Evolutionary conservation across 2,329 filamentous ascomycete genomes (phyloP).

Genomic region (Cladophialophora chaetospira): DNA sequence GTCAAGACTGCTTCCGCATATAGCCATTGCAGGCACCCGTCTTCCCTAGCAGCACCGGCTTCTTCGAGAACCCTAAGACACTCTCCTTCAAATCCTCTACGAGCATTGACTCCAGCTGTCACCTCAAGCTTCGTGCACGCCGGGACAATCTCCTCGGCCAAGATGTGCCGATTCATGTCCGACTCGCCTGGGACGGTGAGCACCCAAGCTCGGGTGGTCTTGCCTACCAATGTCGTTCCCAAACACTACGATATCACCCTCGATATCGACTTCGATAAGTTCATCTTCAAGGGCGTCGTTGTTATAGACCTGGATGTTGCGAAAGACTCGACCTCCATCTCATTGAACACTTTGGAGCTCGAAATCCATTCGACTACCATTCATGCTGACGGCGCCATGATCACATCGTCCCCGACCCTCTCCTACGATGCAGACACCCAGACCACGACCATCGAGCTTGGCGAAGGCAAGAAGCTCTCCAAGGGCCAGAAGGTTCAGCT

Average conservation of each 20-base stretch:
- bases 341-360: constrained; percentile 84
- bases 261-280: constrained; percentile 85
- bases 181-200: constrained; percentile 29
- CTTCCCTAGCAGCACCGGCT: neutral
- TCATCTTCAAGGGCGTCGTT: constrained; percentile 83
- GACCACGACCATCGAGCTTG: constrained; percentile 76
- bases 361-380: constrained; percentile 76
- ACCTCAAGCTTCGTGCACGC: neutral
- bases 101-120: neutral
- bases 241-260: constrained; percentile 87
- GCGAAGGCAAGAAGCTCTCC: constrained; percentile 71
- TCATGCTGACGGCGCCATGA: constrained; percentile 58
- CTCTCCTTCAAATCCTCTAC: neutral
- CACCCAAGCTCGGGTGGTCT: constrained; percentile 65
- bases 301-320: constrained; percentile 83
- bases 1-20: constrained; percentile 1
- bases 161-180: constrained; percentile 33
- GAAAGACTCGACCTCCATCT: constrained; percentile 80
- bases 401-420: constrained; percentile 66
- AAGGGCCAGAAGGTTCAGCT: constrained; percentile 77
- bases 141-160: constrained; percentile 6
- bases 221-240: constrained; percentile 91
- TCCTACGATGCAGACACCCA: constrained; percentile 78
- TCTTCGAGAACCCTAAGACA: neutral
- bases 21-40: constrained; percentile 1